These are phyloP conservation scores for Acanthamoeba pearcei DNA, from an alignment of 208 protist genomes.

Conservation along the genomic window DNA sequence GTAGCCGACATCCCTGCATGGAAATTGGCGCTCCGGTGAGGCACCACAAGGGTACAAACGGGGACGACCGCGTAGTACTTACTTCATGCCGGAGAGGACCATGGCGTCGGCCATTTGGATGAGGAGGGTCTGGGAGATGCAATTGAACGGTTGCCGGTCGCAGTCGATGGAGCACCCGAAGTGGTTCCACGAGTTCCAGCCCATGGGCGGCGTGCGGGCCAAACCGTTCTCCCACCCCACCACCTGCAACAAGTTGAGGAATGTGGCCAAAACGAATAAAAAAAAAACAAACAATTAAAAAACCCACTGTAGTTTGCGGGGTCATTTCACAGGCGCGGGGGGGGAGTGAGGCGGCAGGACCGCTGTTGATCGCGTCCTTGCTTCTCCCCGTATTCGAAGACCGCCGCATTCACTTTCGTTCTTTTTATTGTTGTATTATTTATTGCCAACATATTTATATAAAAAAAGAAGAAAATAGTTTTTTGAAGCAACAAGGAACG, in stretches of 20 bases:
- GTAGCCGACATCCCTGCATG: conserved; percentile 71
- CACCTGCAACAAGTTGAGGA: neutral
- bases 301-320: no score
- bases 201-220: conserved; percentile 61
- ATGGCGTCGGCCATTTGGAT: conserved; percentile 64
- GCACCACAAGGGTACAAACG: neutral
- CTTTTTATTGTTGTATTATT: no score
- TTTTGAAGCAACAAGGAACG: no score
- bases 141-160: conserved; percentile 2
- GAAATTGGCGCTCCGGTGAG: neutral
- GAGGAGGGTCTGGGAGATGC: conserved; percentile 22
- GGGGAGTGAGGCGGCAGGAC: no score
- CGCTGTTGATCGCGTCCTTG: no score
- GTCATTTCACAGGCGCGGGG: no score
- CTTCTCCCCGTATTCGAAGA: no score
- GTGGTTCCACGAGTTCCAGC: conserved; percentile 74
- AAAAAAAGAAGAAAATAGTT: no score
- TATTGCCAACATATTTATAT: no score
- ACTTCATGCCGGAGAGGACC: conserved; percentile 56
- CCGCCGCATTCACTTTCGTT: no score
- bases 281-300: no score
- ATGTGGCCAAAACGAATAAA: neutral
- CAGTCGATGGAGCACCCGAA: conserved; percentile 57
- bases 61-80: neutral
- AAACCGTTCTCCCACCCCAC: conserved; percentile 52